Evolutionary conservation across 169 alveolate genomes (phyloP), one percentile per base, ranked within the genome.

Genomic region (Cryptosporidium canis): DNA sequence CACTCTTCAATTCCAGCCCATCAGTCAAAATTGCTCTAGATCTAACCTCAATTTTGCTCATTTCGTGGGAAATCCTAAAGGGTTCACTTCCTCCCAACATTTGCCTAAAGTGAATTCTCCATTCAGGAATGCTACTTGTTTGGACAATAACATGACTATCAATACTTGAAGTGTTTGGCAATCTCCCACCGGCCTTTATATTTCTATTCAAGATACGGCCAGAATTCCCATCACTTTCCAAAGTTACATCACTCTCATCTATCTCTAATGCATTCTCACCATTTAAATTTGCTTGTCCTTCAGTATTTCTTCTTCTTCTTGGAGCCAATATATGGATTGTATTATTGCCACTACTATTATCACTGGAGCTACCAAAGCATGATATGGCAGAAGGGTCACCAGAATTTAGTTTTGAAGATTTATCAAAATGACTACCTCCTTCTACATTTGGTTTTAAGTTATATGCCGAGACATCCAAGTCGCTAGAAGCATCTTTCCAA

Each of bases 401-500:
- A 0, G 33, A 3, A 7, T 51, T 45, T 16, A 63, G 29, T 63
- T 63, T 24, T 1, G 67, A 56, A 9, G 12, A 61, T 24, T 37
- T 63, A 14, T 31, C 31, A 63, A 29, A 4, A n/a, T 63, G 35
- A 14, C 24, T 51, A 21, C 24, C 63, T 7, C 35, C 0, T 14
- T 51, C 63, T 0, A 21, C 63, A 51, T 6, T 51, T 21, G 24
- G 24, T 51, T 61, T 61, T 44, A 61, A 61, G 27, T 61, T 61
- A 61, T 61, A 66, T 41, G 84, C 21, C 3, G 84, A 48, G 9
- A 77, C 44, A 33, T 58, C 72, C 0, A 58, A 37, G 16, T 77
- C 77, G 24, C 87, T 77, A 29, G 87, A 77, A 3, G 87, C 87
- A 27, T 77, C 87, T 12, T 77, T 77, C 87, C 87, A 77, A 77